A percentile compares a stretch with the other conserved stretches of the same genome.
Evolutionary conservation across 2,329 filamentous ascomycete species (phyloP).

Genomic region (Colletotrichum sp.): DNA sequence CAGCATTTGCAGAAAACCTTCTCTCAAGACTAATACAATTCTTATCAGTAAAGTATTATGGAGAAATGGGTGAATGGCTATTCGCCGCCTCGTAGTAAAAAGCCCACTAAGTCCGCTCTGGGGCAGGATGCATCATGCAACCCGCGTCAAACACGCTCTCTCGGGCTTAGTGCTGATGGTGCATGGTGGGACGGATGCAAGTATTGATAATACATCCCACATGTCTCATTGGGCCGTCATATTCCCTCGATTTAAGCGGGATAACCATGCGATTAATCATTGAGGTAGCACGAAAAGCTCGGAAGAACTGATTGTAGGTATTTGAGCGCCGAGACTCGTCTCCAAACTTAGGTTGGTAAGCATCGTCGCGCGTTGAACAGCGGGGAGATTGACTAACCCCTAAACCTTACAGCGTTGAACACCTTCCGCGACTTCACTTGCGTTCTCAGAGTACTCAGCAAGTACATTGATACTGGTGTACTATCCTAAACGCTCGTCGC

Average conservation of each 20-base stretch:
- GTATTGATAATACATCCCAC: not conserved
- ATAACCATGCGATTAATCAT: not conserved
- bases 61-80: not conserved
- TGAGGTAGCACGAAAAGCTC: not conserved
- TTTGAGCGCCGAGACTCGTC: not conserved
- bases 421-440: not conserved
- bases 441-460: not conserved
- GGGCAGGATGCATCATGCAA: not conserved
- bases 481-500: not conserved
- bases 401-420: not conserved
- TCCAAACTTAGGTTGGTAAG: not conserved
- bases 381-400: not conserved
- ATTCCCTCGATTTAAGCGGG: not conserved
- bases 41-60: not conserved
- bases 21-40: not conserved
- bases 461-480: not conserved
- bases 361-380: not conserved
- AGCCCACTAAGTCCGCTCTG: not conserved
- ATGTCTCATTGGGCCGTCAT: not conserved
- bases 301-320: not conserved
- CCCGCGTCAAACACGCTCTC: not conserved
- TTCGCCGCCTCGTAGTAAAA: not conserved
- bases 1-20: not conserved
- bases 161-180: not conserved
- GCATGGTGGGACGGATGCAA: not conserved